Evolutionary conservation across 1,284 basidiomycete species (phyloP).

Genomic region (Cystobasidium slooffiae): DNA sequence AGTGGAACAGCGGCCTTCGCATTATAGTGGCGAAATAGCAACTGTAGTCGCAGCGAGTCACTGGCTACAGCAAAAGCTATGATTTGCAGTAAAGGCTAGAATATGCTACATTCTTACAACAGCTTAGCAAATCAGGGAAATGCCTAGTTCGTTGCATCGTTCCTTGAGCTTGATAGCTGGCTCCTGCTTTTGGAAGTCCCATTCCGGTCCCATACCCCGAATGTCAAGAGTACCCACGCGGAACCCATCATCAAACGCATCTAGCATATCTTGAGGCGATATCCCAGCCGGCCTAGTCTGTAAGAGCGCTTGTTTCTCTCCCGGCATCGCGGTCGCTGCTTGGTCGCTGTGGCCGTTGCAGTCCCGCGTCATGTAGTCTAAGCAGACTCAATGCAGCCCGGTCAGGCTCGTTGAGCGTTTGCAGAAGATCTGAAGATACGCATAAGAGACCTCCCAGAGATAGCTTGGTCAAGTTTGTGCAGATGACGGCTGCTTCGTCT

Average conservation of each 20-base stretch:
- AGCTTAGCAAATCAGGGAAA: slow-evolving; percentile 6
- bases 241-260: slow-evolving; percentile 2
- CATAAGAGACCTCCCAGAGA: slow-evolving; percentile 22
- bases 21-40: too few species aligned
- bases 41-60: too few species aligned
- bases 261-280: slow-evolving; percentile 14
- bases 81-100: background rate
- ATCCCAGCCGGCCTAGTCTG: slow-evolving; percentile 16
- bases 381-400: background rate
- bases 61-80: background rate
- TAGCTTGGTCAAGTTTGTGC: background rate
- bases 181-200: slow-evolving; percentile 13
- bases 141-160: slow-evolving; percentile 6
- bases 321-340: background rate
- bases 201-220: slow-evolving; percentile 30
- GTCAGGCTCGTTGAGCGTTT: background rate
- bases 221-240: background rate
- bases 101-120: background rate
- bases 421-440: slow-evolving; percentile 5
- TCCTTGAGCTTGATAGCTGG: slow-evolving; percentile 1
- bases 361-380: slow-evolving; percentile 11
- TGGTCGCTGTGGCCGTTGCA: slow-evolving; percentile 10
- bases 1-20: background rate
- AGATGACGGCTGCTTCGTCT: slow-evolving; percentile 3
- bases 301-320: slow-evolving; percentile 1